Conservation (phyloP, 2,329 filamentous ascomycete genomes). For the Malbranchea zuffiana region DNA sequence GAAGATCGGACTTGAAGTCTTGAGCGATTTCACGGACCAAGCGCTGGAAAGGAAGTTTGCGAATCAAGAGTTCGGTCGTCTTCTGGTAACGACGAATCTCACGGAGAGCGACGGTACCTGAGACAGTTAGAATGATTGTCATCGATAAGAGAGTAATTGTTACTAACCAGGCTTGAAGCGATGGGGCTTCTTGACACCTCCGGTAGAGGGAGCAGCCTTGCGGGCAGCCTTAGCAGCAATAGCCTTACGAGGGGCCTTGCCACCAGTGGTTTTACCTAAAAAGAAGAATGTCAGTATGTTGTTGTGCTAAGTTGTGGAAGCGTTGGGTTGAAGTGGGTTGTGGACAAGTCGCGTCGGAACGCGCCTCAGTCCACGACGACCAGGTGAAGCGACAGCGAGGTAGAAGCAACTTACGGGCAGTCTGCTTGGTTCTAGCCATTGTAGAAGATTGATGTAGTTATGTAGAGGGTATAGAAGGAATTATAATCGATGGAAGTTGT, state of each 20-base stretch:
- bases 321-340: constrained; percentile 13
- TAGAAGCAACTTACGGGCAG: constrained; percentile 37
- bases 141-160: neutral
- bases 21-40: constrained; percentile 94
- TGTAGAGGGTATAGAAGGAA: constrained; percentile 26
- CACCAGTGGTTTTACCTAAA: constrained; percentile 62
- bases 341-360: constrained; percentile 11
- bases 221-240: constrained; percentile 98
- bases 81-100: constrained; percentile 99
- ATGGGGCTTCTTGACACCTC: constrained; percentile 94
- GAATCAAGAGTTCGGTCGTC: constrained; percentile 88
- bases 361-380: constrained; percentile 15
- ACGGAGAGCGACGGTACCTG: constrained; percentile 83
- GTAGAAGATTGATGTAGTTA: constrained; percentile 18
- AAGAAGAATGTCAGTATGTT: constrained; percentile 22
- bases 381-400: constrained; percentile 17
- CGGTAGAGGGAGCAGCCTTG: constrained; percentile 95
- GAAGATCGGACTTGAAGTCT: constrained; percentile 88
- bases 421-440: constrained; percentile 45
- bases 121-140: constrained; percentile 19
- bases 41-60: constrained; percentile 96
- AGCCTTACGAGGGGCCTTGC: constrained; percentile 78
- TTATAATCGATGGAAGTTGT: constrained; percentile 17
- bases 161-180: constrained; percentile 66
- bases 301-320: constrained; percentile 18